phyloP scores from a whole-genome alignment of 2,329 filamentous ascomycete species.

The Aspergillus udagawae region DNA sequence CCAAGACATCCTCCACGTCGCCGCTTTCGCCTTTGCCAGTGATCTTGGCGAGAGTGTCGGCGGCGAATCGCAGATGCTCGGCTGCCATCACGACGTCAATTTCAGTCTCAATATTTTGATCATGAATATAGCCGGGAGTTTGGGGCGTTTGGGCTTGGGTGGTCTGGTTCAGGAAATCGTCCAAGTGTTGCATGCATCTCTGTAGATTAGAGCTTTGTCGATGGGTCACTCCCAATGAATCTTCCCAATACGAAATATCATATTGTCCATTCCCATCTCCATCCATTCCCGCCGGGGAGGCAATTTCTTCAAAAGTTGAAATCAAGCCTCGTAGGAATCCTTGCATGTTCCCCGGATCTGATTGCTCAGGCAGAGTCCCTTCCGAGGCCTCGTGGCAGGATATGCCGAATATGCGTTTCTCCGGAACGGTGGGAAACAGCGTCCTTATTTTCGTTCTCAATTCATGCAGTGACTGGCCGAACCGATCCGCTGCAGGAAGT shows the following conservation, averaged over 20 bases:
- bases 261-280: slow-evolving; percentile 35
- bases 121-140: slow-evolving; percentile 13
- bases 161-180: slow-evolving; percentile 66
- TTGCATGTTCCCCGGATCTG: slow-evolving; percentile 64
- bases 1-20: slow-evolving; percentile 92
- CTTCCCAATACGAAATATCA: slow-evolving; percentile 68
- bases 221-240: slow-evolving; percentile 85
- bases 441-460: slow-evolving; percentile 38
- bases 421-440: slow-evolving; percentile 41
- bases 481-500: slow-evolving; percentile 21
- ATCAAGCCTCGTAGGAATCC: slow-evolving; percentile 64
- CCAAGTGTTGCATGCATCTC: slow-evolving; percentile 67
- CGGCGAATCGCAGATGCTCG: slow-evolving; percentile 79
- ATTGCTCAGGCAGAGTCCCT: slow-evolving; percentile 2
- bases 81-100: slow-evolving; percentile 86
- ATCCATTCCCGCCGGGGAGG: slow-evolving; percentile 33
- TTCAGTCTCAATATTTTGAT: slow-evolving; percentile 22
- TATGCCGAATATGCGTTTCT: slow-evolving; percentile 55
- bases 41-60: slow-evolving; percentile 75
- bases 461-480: slow-evolving; percentile 12
- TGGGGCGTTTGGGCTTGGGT: slow-evolving; percentile 6
- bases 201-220: slow-evolving; percentile 79
- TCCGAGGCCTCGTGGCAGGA: slow-evolving; percentile 64
- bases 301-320: slow-evolving; percentile 56
- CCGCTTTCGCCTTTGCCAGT: slow-evolving; percentile 80